Conservation (phyloP, 805 yeast species). For the Maudiozyma turicensis region DNA sequence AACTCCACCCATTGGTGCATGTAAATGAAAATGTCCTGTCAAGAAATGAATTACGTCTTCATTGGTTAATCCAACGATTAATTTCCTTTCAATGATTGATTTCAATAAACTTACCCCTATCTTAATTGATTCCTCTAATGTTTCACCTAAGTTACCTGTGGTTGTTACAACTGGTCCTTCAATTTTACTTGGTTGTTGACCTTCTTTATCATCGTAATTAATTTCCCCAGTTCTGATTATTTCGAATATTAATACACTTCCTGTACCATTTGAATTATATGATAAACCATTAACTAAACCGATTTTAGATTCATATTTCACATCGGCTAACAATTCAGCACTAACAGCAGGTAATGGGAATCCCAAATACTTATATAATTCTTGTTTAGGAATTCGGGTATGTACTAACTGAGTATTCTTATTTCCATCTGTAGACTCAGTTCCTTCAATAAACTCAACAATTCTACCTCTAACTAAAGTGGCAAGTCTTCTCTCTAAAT, state of each 20-base stretch:
- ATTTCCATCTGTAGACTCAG: conserved; percentile 9
- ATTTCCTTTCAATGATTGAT: conserved; percentile 44
- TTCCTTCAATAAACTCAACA: conserved; percentile 62
- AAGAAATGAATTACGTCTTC: conserved; percentile 54
- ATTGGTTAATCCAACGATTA: conserved; percentile 24
- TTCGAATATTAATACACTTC: conserved; percentile 72
- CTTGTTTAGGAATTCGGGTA: conserved; percentile 9
- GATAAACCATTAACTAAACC: conserved; percentile 87
- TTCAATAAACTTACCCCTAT: conserved; percentile 84
- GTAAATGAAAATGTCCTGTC: conserved; percentile 67
- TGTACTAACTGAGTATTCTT: not conserved
- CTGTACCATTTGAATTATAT: conserved; percentile 79
- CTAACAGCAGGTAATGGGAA: conserved; percentile 40
- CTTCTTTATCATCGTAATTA: conserved; percentile 12
- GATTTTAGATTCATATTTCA: conserved; percentile 40
- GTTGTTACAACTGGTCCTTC: conserved; percentile 46
- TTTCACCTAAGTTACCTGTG: conserved; percentile 93
- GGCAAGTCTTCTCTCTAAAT: conserved; percentile 75
- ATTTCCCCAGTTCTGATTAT: conserved; percentile 50
- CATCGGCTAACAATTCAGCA: conserved; percentile 36
- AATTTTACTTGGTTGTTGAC: not conserved
- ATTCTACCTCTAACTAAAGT: conserved; percentile 87
- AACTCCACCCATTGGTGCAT: conserved; percentile 83
- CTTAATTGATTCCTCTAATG: conserved; percentile 89
- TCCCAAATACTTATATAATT: conserved; percentile 56